phyloP scores from a whole-genome alignment of 371 early-diverging fungal species.

The Mortierella sp. region DNA sequence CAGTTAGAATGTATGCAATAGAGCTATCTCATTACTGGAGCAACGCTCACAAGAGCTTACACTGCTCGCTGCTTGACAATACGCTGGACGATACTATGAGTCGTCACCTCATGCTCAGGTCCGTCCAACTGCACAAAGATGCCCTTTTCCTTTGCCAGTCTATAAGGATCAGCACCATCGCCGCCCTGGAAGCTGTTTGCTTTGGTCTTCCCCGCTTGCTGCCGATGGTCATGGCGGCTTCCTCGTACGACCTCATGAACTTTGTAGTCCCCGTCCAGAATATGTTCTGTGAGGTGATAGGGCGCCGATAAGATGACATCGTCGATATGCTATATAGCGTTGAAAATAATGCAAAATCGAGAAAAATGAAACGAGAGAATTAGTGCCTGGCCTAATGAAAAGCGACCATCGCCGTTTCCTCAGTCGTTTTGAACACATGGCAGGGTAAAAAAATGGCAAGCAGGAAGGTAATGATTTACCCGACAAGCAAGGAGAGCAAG shows the following conservation, averaged over 20 bases:
- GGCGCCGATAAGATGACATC: constrained; percentile 92
- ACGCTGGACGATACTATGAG: constrained; percentile 86
- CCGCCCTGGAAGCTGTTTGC: constrained; percentile 70
- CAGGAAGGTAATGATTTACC: constrained; percentile 59
- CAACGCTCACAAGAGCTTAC: constrained; percentile 29
- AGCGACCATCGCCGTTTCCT: neutral
- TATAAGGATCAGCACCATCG: constrained; percentile 77
- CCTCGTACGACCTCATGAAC: constrained; percentile 62
- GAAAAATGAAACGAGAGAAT: neutral
- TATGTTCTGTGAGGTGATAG: constrained; percentile 85
- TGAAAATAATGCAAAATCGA: neutral
- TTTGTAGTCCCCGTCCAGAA: constrained; percentile 85
- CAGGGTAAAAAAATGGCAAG: too few species aligned
- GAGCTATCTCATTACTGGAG: too few species aligned
- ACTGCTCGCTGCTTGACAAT: constrained; percentile 87
- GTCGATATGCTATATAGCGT: constrained; percentile 79
- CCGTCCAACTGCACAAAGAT: constrained; percentile 84
- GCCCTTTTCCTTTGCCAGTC: constrained; percentile 77
- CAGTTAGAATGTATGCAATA: too few species aligned
- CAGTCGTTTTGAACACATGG: too few species aligned
- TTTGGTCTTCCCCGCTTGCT: constrained; percentile 9
- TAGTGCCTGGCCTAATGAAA: neutral
- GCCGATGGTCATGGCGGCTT: constrained; percentile 50
- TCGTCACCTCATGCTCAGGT: constrained; percentile 81
- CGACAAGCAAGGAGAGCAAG: constrained; percentile 90